A percentile compares a stretch with the other conserved stretches of the same genome.
These are phyloP conservation scores for Moesziomyces globuligerus DNA, from an alignment of 1,284 basidiomycete species.

Conservation along the genomic window DNA sequence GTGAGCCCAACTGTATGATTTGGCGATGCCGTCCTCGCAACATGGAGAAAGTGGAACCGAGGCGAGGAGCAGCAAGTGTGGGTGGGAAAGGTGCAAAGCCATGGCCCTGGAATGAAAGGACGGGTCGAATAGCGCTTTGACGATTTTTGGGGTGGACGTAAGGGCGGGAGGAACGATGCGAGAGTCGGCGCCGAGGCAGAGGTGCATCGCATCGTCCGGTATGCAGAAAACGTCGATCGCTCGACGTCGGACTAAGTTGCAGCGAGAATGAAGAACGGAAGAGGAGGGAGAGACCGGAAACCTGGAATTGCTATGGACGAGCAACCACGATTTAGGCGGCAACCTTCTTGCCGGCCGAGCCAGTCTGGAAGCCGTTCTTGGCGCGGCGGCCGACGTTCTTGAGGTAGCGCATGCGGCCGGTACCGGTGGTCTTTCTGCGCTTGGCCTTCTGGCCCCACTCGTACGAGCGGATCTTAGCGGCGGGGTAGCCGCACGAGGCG, in stretches of 20 bases:
- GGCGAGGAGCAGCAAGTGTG: no score
- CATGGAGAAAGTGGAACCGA: no score
- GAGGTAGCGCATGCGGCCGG: constrained; percentile 94
- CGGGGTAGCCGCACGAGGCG: constrained; percentile 93
- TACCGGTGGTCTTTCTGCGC: constrained; percentile 97
- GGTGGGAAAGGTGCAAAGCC: no score
- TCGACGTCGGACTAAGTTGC: constrained; percentile 24
- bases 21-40: no score
- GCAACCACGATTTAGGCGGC: constrained; percentile 51
- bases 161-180: no score
- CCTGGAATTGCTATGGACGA: constrained; percentile 7
- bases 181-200: no score
- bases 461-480: constrained; percentile 93
- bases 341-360: constrained; percentile 62
- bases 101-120: no score
- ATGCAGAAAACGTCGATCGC: no score
- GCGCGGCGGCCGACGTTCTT: constrained; percentile 72
- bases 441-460: constrained; percentile 99
- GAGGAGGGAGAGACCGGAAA: constrained; percentile 8
- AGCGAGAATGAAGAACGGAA: constrained; percentile 10
- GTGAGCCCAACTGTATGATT: no score
- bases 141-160: no score
- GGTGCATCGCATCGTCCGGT: no score
- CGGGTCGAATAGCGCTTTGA: no score
- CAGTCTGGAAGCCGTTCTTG: constrained; percentile 87